A percentile compares a stretch with the other conserved stretches of the same genome.
Evolutionary conservation across 2,329 filamentous ascomycete species (phyloP).

Genomic region (Colletotrichum sp.): DNA sequence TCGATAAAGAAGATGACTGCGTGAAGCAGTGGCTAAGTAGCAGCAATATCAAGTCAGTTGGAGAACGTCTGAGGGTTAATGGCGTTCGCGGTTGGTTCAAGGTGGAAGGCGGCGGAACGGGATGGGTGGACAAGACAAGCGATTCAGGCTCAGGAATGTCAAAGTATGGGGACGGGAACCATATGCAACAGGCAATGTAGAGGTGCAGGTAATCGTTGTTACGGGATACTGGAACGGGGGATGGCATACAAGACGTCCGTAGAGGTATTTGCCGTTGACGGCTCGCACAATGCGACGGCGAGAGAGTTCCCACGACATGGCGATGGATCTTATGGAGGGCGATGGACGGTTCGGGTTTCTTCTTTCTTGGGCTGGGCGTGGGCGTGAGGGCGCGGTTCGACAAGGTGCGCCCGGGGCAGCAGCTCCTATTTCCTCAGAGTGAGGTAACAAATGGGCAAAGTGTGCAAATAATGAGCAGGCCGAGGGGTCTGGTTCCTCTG

Average conservation of each 20-base stretch:
- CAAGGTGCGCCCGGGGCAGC: neutral
- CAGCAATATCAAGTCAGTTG: neutral
- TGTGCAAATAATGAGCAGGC: neutral
- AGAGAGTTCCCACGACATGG: constrained; percentile 64
- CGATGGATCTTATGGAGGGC: constrained; percentile 22
- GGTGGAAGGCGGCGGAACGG: neutral
- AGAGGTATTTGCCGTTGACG: constrained; percentile 76
- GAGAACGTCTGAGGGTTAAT: neutral
- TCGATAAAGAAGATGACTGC: constrained; percentile 84
- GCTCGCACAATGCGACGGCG: constrained; percentile 67
- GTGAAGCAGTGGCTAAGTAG: constrained; percentile 80
- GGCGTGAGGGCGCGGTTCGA: neutral
- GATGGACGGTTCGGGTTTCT: constrained; percentile 20
- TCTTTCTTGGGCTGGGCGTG: neutral
- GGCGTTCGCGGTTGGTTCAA: neutral
- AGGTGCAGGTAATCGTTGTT: neutral
- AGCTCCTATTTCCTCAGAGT: neutral
- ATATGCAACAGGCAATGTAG: neutral
- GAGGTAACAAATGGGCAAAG: constrained; percentile 2
- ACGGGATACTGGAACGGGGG: constrained; percentile 2
- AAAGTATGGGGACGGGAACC: neutral
- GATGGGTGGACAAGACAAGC: neutral
- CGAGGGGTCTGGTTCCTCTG: neutral
- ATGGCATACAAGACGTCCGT: constrained; percentile 71
- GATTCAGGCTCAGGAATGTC: constrained; percentile 4